Base-by-base conservation (phyloP, 208 protist genomes). In the Crithidia mellificae region DNA sequence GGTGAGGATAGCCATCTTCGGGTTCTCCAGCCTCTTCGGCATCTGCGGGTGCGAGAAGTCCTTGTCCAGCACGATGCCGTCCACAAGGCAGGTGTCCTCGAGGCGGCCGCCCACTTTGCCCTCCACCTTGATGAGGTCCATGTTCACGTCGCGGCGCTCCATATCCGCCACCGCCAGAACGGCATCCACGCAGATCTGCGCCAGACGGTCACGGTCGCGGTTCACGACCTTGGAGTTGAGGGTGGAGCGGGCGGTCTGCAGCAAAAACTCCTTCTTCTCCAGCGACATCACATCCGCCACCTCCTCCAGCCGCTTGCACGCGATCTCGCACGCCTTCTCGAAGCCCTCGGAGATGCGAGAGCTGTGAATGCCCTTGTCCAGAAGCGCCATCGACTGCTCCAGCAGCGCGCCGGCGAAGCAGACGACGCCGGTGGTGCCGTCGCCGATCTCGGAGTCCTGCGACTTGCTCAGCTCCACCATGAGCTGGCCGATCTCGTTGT, bases 381-480 rank as follows among this genome's bases (percentile, higher is more conserved):
- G 85, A 6, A 99, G 89, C 17, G 56, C 50, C 47, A 96, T 67
- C 0, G 98, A 98, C 66, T 99, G 96, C 83, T 99, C 98, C 2
- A 99, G 83, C 11, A 99, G 90, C 15, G 98, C 91, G 50, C 99
- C 98, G 22, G 99, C 99, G 22, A 99, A 90, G 62, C 99, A 99
- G 1, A 99, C 98, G 34, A 99, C 99, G 49, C 98, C 98, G 12
- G 99, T 99, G 3, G 99, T 99, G 34, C 99, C 99, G 81, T 99
- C 99, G 54, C 99, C 99, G 74, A 99, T 99, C 85, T 99, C 99
- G 38, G 98, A 98, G 77, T 99, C 99, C 84, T 99, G 98, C 20
- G 98, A 99, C 77, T 99, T 98, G 70, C 97, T 99, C 34, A 99
- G 90, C 78, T 99, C 97, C 11, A 99, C 99, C 74, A 99, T 85